Evolutionary conservation across 1,139 yeast genomes (phyloP), one percentile per base, ranked within the genome.

Genomic region (Lodderomyces elongisporus): DNA sequence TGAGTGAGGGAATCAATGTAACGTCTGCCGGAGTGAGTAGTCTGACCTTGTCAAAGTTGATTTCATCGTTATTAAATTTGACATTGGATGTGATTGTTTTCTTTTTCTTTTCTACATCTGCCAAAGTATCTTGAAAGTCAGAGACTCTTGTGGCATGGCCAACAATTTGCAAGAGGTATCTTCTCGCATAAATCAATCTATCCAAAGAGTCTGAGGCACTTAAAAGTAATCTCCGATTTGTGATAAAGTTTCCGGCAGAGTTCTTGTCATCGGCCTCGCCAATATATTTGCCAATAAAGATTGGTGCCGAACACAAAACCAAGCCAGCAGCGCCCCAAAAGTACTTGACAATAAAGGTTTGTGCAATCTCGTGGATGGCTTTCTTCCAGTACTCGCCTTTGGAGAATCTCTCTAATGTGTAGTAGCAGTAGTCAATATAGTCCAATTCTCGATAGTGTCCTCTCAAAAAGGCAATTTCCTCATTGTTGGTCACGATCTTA

Each of bases 241-340:
- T 87, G 40, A 89, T 83, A 51, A 88, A 88, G 38, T 80, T 82
- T 6, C 85, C 85, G 2, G 88, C 77, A 5, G 76, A 70, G 36
- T 73, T 61, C n/a, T 66, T 59, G 37, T 70, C 79, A 12, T 73
- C 66, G 8, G 62, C 59, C 33, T 64, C 59, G 14, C 73, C 72
- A 37, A 68, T 46, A 44, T 77, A 77, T 38, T 79, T 77, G 40
- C 73, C 71, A 45, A 85, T 77, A 51, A 89, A 89, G 1, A 88
- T 85, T 3, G 96, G 96, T 4, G 91, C 80, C 1, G 95, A 80
- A 61, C 96, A 89, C 34, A 89, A 67, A 1, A 81, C 77, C 41
- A 89, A 70, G 5, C 97, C 96, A 29, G 93, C 85, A 3, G 96
- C 96, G 40, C 97, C 96, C 93, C 96, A 84, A 36, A 88, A 77